phyloP scores from a whole-genome alignment of 352 stramenopile species.

The Chrysophaeum taylorii region DNA sequence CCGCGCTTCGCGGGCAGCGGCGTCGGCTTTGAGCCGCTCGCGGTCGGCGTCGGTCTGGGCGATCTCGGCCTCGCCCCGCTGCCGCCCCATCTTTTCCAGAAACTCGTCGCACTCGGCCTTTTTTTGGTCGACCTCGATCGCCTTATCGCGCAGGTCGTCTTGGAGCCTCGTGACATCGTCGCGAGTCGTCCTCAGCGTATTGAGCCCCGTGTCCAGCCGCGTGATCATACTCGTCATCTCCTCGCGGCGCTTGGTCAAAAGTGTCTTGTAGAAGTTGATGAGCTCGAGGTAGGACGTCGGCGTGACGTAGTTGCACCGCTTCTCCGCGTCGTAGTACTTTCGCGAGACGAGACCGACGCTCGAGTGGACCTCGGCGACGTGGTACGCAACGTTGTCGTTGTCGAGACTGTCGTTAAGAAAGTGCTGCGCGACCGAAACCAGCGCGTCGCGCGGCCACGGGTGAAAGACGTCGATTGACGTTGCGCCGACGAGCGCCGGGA shows the following conservation, averaged over 20 bases:
- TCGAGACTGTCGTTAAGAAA: conserved; percentile 72
- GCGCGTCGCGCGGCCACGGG: conserved; percentile 66
- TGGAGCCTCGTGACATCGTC: conserved; percentile 61
- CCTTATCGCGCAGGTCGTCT: conserved; percentile 65
- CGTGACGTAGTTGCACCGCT: conserved; percentile 77
- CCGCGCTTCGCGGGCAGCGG: conserved; percentile 64
- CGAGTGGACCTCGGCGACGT: conserved; percentile 79
- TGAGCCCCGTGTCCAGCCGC: conserved; percentile 63
- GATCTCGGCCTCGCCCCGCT: conserved; percentile 68
- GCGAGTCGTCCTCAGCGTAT: conserved; percentile 66
- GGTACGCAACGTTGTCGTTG: conserved; percentile 75
- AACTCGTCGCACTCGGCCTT: conserved; percentile 70
- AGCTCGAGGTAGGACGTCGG: conserved; percentile 79
- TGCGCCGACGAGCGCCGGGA: conserved; percentile 56
- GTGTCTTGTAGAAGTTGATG: conserved; percentile 74
- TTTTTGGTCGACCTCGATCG: conserved; percentile 74
- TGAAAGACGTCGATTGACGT: conserved; percentile 77
- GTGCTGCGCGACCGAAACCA: conserved; percentile 61
- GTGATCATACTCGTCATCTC: conserved; percentile 47
- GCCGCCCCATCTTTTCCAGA: conserved; percentile 72
- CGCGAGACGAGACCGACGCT: conserved; percentile 62
- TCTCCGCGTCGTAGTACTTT: conserved; percentile 57
- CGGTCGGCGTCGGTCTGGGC: conserved; percentile 48
- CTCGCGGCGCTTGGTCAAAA: conserved; percentile 38
- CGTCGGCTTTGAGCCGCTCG: conserved; percentile 41